Evolutionary conservation across 2,329 filamentous ascomycete species (phyloP).

Genomic region (Sporothrix variecibatus): DNA sequence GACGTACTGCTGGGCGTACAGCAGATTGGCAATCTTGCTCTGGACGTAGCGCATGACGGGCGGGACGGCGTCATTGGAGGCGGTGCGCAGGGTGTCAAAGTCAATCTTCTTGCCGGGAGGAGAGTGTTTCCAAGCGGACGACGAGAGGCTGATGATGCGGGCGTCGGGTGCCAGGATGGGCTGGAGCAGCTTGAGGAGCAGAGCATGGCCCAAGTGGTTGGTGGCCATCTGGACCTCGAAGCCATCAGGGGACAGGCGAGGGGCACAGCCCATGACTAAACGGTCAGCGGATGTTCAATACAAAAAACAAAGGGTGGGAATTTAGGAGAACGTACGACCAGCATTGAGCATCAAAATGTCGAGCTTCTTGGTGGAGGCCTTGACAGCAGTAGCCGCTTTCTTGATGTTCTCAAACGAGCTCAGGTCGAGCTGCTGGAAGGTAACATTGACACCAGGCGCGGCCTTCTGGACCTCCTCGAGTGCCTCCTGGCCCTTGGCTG

Average conservation of each 20-base stretch:
- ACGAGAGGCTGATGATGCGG: slow-evolving; percentile 34
- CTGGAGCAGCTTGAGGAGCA: slow-evolving; percentile 43
- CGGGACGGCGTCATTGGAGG: slow-evolving; percentile 16
- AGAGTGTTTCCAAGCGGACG: slow-evolving; percentile 27
- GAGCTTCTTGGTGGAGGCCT: slow-evolving; percentile 38
- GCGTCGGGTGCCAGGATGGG: slow-evolving; percentile 34
- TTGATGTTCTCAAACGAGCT: slow-evolving; percentile 47
- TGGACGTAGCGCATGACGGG: slow-evolving; percentile 37
- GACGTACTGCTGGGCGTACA: slow-evolving; percentile 37
- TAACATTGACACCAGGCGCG: slow-evolving; percentile 32
- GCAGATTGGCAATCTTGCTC: slow-evolving; percentile 41
- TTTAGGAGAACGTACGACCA: slow-evolving; percentile 33
- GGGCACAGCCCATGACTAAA: slow-evolving; percentile 42
- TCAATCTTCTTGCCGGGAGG: slow-evolving; percentile 13
- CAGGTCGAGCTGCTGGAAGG: slow-evolving; percentile 48
- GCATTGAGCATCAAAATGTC: slow-evolving; percentile 52
- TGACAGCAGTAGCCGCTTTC: slow-evolving; percentile 43
- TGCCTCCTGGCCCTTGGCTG: slow-evolving; percentile 40
- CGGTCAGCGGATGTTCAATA: not conserved
- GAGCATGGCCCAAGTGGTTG: slow-evolving; percentile 51
- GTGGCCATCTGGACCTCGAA: slow-evolving; percentile 52
- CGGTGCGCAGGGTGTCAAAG: slow-evolving; percentile 10
- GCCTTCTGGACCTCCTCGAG: slow-evolving; percentile 41
- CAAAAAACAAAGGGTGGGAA: no score
- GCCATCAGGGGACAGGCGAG: slow-evolving; percentile 44